Evolutionary conservation across 352 stramenopile genomes (phyloP), one percentile per base, ranked within the genome.

Genomic region (Globisporangium nodosum): DNA sequence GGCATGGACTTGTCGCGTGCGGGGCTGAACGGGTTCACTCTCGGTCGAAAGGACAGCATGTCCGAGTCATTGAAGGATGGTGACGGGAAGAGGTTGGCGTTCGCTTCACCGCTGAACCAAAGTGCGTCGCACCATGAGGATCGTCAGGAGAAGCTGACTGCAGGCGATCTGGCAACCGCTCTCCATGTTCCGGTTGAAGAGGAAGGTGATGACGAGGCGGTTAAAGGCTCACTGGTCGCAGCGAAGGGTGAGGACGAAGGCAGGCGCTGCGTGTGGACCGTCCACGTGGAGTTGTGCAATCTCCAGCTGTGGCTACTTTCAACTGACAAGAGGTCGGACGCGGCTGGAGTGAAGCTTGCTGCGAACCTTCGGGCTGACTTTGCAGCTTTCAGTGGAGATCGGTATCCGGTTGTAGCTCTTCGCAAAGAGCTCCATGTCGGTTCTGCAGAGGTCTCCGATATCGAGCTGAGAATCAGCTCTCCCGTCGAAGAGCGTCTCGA

Each of bases 271-370:
- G 27, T 63, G 53, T 77, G 75, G 78, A 81, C 67, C 62, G 48
- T 87, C 45, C 66, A 72, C 39, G 63, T 71, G 3, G 56, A 78
- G 11, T 67, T 92, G 21, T 63, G 62, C 2, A 77, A 83, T 47
- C 51, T 90, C 49, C 65, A 90, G 51, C 21, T 90, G 46, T 92
- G 82, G 82, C 45, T 92, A 13, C 52, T 92, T 12, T 85, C 82
- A 30, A 88, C 69, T 0, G 82, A 92, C 52, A 70, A 69, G 12
- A 84, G 78, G 54, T 55, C 66, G 3, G 80, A 92, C 11, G 71
- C 71, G 15, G 62, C 73, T 40, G 82, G 78, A 42, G 70, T 86
- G 31, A 71, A 83, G 54, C 40, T 92, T 9, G 87, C 74, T 5
- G 68, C 57, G 27, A 63, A 56, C 31, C 40, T 68, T n/a, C 33